phyloP scores from a whole-genome alignment of 2,329 filamentous ascomycete species.

The Dendryphion nanum region DNA sequence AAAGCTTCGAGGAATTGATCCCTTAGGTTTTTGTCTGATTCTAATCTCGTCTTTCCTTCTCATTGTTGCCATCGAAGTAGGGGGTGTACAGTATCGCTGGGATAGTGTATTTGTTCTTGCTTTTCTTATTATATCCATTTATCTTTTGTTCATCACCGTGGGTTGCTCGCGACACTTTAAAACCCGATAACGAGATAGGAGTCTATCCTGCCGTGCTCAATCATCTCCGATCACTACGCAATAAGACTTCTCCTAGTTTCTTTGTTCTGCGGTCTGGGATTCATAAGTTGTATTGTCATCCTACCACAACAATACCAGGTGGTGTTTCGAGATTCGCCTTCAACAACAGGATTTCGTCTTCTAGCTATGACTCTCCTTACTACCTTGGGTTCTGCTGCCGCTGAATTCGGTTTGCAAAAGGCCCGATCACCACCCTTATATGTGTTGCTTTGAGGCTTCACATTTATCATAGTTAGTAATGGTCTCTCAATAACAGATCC shows the following conservation, averaged over 20 bases:
- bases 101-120: not conserved
- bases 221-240: not conserved
- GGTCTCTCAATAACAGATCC: not conserved
- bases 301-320: constrained; percentile 5
- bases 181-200: not conserved
- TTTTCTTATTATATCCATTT: not conserved
- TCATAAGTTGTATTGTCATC: constrained; percentile 4
- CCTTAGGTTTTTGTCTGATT: not conserved
- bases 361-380: not conserved
- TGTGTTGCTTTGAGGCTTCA: not conserved
- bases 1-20: not conserved
- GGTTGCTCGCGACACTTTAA: not conserved
- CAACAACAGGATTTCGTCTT: constrained; percentile 4
- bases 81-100: not conserved
- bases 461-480: constrained; percentile 1
- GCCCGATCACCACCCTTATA: constrained; percentile 2
- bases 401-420: constrained; percentile 3
- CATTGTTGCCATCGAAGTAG: not conserved
- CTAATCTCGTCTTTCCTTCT: not conserved
- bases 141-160: not conserved
- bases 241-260: not conserved
- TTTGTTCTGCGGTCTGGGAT: constrained; percentile 2
- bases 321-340: constrained; percentile 2
- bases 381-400: not conserved
- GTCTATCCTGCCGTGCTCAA: not conserved